Evolutionary conservation across 306 rosid species (phyloP).

Genomic region (Arachis stenosperma): DNA sequence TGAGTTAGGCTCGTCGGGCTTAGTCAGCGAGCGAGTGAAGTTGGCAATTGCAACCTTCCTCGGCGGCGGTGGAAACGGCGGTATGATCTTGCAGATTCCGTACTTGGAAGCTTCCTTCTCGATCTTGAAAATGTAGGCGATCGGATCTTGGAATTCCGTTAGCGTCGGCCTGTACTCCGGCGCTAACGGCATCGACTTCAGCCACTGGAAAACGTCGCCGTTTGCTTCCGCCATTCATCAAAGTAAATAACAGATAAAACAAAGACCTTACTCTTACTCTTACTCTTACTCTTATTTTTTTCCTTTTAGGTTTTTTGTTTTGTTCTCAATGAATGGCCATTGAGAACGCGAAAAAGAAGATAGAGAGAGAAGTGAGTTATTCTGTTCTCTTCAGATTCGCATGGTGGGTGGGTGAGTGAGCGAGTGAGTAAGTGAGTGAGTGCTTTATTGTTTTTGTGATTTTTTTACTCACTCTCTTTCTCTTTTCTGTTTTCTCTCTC

Average conservation of each 20-base stretch:
- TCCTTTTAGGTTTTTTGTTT: not conserved
- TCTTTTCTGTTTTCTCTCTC: not conserved
- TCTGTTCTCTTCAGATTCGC: constrained; percentile 47
- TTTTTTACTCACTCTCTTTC: constrained; percentile 12
- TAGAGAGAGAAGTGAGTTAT: not conserved
- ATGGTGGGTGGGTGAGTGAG: constrained; percentile 13
- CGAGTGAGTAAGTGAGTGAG: not conserved
- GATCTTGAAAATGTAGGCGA: constrained; percentile 96
- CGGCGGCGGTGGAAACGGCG: constrained; percentile 77
- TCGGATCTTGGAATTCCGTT: constrained; percentile 97
- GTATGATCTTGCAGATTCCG: constrained; percentile 97
- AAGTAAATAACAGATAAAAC: not conserved
- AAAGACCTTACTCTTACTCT: no score
- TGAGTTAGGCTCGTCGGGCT: not conserved
- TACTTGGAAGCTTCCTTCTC: constrained; percentile 91
- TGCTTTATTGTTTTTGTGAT: constrained; percentile 4
- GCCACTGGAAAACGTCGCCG: constrained; percentile 86
- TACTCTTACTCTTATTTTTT: no score
- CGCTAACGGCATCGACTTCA: constrained; percentile 81
- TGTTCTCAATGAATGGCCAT: constrained; percentile 53
- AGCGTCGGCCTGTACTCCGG: constrained; percentile 81
- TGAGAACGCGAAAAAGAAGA: not conserved
- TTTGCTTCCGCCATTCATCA: constrained; percentile 62
- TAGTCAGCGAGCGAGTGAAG: constrained; percentile 62
- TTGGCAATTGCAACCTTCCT: constrained; percentile 83